Evolutionary conservation across 225 moss, liverwort and hornwort species (phyloP).

Genomic region (Lunularia cruciata): DNA sequence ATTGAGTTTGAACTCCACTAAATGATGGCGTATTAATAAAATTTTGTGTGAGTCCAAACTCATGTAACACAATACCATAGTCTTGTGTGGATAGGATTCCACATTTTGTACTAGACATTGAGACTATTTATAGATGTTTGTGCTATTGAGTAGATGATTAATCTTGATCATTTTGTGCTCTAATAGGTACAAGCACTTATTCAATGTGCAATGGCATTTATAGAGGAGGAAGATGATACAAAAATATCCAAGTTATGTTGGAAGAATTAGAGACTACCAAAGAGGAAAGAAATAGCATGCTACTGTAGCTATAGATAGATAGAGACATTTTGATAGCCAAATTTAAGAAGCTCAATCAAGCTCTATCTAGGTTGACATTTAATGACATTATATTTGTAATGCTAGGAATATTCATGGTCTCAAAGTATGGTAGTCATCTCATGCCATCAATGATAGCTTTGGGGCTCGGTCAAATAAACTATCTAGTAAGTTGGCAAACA

Average conservation of each 20-base stretch:
- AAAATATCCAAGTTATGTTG: conserved; percentile 46
- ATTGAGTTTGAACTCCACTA: no score
- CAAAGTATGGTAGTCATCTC: conserved; percentile 28
- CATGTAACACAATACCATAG: no score
- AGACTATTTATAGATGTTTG: no score
- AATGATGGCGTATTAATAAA: no score
- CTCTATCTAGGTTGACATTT: conserved; percentile 48
- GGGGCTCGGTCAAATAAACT: conserved; percentile 42
- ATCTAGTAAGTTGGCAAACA: conserved; percentile 24
- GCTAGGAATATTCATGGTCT: conserved; percentile 45
- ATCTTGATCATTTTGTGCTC: not conserved
- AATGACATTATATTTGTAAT: conserved; percentile 29
- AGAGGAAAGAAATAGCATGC: conserved; percentile 48
- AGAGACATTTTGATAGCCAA: conserved; percentile 56
- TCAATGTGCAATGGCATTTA: conserved; percentile 49
- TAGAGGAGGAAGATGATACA: conserved; percentile 49
- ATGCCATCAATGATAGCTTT: conserved; percentile 27
- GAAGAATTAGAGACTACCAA: conserved; percentile 55
- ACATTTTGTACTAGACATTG: no score
- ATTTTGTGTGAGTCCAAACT: no score
- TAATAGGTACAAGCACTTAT: conserved; percentile 45
- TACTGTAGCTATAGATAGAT: conserved; percentile 48
- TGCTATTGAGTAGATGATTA: not conserved
- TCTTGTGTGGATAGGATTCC: no score
- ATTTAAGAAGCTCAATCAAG: conserved; percentile 55